Conservation (phyloP, 1,284 basidiomycete genomes). For the Porogramme epimiltina region DNA sequence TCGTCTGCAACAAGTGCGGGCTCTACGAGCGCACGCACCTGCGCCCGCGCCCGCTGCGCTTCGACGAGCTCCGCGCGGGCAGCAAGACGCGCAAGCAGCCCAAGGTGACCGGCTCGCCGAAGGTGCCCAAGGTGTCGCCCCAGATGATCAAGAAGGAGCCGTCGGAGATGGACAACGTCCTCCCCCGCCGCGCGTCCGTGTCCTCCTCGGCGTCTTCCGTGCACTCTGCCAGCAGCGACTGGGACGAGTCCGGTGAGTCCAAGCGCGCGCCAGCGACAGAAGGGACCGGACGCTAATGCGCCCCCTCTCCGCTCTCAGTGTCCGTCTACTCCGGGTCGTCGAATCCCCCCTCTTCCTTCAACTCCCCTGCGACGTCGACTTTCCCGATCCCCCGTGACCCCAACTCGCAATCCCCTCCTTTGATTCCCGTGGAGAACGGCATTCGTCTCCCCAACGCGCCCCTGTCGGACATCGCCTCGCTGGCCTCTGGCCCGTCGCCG, state of each 20-base stretch:
- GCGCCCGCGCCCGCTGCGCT: slow-evolving; percentile 76
- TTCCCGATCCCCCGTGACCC: slow-evolving; percentile 61
- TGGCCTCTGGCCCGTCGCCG: slow-evolving; percentile 34
- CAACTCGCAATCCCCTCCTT: slow-evolving; percentile 60
- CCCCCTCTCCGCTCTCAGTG: slow-evolving; percentile 38
- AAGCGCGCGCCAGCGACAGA: neutral
- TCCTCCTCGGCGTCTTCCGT: slow-evolving; percentile 59
- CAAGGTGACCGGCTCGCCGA: slow-evolving; percentile 40
- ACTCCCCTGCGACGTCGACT: slow-evolving; percentile 55
- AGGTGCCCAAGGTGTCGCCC: slow-evolving; percentile 36
- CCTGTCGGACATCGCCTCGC: slow-evolving; percentile 62
- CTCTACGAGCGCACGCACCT: slow-evolving; percentile 84
- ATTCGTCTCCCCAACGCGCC: slow-evolving; percentile 74
- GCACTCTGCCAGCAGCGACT: slow-evolving; percentile 59
- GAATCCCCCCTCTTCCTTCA: slow-evolving; percentile 64
- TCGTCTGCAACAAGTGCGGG: slow-evolving; percentile 89
- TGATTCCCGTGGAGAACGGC: slow-evolving; percentile 46
- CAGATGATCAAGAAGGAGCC: slow-evolving; percentile 66
- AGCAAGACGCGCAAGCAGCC: slow-evolving; percentile 74
- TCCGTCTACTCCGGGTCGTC: slow-evolving; percentile 68
- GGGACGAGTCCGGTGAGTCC: slow-evolving; percentile 74
- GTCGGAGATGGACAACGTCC: slow-evolving; percentile 35
- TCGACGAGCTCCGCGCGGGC: slow-evolving; percentile 81
- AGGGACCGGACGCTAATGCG: slow-evolving; percentile 12
- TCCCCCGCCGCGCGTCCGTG: slow-evolving; percentile 60